A percentile compares a stretch with the other conserved stretches of the same genome.
phyloP scores from a whole-genome alignment of 345 rosid species.

The Arabis hirsuta region DNA sequence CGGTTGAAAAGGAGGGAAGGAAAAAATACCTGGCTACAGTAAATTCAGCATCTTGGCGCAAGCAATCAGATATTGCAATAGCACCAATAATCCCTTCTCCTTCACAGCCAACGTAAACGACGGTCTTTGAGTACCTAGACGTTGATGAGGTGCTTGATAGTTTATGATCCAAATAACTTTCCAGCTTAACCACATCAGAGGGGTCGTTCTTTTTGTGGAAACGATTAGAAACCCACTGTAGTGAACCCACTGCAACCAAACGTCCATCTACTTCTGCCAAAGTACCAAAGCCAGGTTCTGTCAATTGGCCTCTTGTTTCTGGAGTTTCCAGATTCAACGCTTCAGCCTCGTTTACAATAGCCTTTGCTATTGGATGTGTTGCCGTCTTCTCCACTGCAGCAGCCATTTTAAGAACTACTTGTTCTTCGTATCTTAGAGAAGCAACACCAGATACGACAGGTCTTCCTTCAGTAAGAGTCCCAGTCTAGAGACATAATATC shows the following conservation, averaged over 20 bases:
- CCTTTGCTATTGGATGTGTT: conserved; percentile 86
- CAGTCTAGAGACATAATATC: conserved; percentile 62
- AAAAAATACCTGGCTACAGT: conserved; percentile 71
- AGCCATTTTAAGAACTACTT: conserved; percentile 80
- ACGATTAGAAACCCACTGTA: conserved; percentile 79
- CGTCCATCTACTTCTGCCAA: conserved; percentile 87
- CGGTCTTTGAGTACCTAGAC: conserved; percentile 75
- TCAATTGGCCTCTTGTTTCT: conserved; percentile 82
- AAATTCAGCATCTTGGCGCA: conserved; percentile 80
- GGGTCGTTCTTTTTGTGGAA: conserved; percentile 58
- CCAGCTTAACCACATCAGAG: conserved; percentile 55
- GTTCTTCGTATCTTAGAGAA: conserved; percentile 59
- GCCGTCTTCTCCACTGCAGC: conserved; percentile 97
- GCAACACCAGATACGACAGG: conserved; percentile 76
- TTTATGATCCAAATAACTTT: conserved; percentile 52
- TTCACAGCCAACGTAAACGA: conserved; percentile 85
- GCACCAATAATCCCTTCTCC: conserved; percentile 92
- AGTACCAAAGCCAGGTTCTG: conserved; percentile 94
- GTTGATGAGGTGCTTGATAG: conserved; percentile 51
- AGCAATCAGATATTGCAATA: conserved; percentile 74
- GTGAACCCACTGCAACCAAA: conserved; percentile 84
- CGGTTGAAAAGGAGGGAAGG: neutral
- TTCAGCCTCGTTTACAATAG: conserved; percentile 75
- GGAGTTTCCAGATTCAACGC: conserved; percentile 61
- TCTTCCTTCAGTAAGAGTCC: conserved; percentile 95